A percentile compares a stretch with the other conserved stretches of the same genome.
These are phyloP conservation scores for Cadophora sp. DNA, from an alignment of 2,329 filamentous ascomycete species.

Conservation along the genomic window DNA sequence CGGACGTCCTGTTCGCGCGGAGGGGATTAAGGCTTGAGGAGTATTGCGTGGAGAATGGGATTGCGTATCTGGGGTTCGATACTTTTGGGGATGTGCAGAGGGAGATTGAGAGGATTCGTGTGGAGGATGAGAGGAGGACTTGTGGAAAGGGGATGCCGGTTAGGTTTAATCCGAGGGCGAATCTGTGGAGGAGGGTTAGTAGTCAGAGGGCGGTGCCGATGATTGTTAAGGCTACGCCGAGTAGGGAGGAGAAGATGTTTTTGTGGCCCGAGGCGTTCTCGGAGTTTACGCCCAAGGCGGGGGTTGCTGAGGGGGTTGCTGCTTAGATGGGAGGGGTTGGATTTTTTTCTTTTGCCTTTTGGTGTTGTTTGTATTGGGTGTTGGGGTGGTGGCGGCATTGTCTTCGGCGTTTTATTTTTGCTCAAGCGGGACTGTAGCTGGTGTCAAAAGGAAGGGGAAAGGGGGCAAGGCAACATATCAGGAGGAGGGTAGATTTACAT, in stretches of 20 bases:
- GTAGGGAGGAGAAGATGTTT: slow-evolving; percentile 66
- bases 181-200: slow-evolving; percentile 69
- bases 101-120: slow-evolving; percentile 63
- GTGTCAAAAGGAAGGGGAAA: slow-evolving; percentile 5
- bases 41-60: slow-evolving; percentile 67
- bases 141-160: slow-evolving; percentile 63
- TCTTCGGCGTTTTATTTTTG: slow-evolving; percentile 20
- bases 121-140: slow-evolving; percentile 66
- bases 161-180: slow-evolving; percentile 71
- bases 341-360: too few species aligned
- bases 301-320: slow-evolving; percentile 34
- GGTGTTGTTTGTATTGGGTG: background rate
- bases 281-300: slow-evolving; percentile 44
- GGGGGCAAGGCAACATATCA: background rate
- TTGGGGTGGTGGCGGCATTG: slow-evolving; percentile 17
- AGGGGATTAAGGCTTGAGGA: slow-evolving; percentile 70
- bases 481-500: background rate
- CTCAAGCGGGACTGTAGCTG: too few species aligned
- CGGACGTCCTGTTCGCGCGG: slow-evolving; percentile 72
- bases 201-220: slow-evolving; percentile 61
- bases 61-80: slow-evolving; percentile 67
- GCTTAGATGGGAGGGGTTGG: slow-evolving; percentile 24
- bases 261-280: slow-evolving; percentile 67
- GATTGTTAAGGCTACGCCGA: slow-evolving; percentile 58
- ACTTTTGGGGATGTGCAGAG: slow-evolving; percentile 70